A percentile compares a stretch with the other conserved stretches of the same genome.
These are phyloP conservation scores for Diutina sp. DNA, from an alignment of 1,139 yeast genomes.

Conservation along the genomic window DNA sequence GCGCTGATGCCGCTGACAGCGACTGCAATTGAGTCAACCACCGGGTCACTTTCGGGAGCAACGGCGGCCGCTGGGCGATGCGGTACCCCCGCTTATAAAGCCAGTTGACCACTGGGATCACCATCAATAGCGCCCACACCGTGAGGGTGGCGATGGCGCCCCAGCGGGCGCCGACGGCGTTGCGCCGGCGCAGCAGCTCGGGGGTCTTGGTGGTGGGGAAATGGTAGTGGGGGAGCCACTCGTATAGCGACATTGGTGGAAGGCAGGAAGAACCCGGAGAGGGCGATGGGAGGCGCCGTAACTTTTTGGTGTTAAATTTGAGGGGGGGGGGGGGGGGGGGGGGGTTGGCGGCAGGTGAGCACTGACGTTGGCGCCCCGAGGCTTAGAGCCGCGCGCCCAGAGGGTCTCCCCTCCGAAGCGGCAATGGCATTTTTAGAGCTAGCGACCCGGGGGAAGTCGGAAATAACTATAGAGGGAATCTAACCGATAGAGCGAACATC, in stretches of 20 bases:
- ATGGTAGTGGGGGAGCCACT: slow-evolving; percentile 1
- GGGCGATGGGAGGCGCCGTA: too few relatives aligned
- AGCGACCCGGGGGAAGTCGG: neutral
- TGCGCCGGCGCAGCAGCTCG: neutral
- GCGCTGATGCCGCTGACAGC: neutral
- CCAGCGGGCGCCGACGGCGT: neutral
- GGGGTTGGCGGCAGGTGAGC: neutral
- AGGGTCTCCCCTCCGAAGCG: neutral
- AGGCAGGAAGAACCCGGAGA: too few relatives aligned
- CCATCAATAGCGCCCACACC: neutral
- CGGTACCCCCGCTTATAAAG: neutral
- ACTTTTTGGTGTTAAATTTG: too few relatives aligned
- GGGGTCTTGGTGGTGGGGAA: slow-evolving; percentile 1
- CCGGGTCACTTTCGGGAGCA: neutral
- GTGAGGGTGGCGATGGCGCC: neutral
- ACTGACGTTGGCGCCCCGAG: neutral
- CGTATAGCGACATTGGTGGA: neutral
- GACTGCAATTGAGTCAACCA: neutral
- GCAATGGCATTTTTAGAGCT: neutral
- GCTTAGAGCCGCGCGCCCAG: neutral
- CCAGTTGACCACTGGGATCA: neutral
- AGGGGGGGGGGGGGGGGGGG: neutral
- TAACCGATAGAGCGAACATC: neutral
- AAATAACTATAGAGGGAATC: too few relatives aligned
- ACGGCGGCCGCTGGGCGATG: neutral